Conservation (phyloP, 768 basidiomycete genomes). For the Russula abietina region DNA sequence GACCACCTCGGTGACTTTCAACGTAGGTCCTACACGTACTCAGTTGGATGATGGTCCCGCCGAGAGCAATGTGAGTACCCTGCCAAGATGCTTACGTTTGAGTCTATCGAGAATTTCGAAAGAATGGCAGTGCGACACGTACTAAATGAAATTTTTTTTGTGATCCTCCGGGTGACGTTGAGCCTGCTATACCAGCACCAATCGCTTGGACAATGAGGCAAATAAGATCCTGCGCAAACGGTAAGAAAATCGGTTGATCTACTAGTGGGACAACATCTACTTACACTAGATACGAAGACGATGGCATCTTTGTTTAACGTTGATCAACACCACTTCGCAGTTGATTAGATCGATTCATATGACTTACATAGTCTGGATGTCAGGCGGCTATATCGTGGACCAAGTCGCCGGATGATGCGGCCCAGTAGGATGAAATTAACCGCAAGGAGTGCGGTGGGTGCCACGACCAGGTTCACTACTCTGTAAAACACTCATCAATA, state of each 20-base stretch:
- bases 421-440: conserved; percentile 23
- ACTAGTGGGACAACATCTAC: not conserved
- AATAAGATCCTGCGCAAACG: conserved; percentile 16
- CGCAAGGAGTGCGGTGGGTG: conserved; percentile 22
- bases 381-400: conserved; percentile 22
- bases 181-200: conserved; percentile 16
- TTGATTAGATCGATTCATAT: not conserved
- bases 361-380: conserved; percentile 18
- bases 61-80: conserved; percentile 17
- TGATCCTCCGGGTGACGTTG: not conserved
- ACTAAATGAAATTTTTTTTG: not conserved
- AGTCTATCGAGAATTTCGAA: not conserved
- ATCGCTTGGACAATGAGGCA: conserved; percentile 15
- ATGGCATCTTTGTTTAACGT: conserved; percentile 4
- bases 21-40: not conserved
- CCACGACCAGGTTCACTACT: conserved; percentile 11
- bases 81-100: not conserved
- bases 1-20: not conserved
- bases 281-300: conserved; percentile 20
- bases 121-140: not conserved
- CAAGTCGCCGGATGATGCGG: conserved; percentile 18
- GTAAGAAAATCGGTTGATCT: not conserved
- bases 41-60: conserved; percentile 20
- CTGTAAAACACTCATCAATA: not conserved
- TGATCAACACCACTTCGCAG: not conserved